Evolutionary conservation across 108 stramenopile species (phyloP).

Genomic region (Seminavis robusta): DNA sequence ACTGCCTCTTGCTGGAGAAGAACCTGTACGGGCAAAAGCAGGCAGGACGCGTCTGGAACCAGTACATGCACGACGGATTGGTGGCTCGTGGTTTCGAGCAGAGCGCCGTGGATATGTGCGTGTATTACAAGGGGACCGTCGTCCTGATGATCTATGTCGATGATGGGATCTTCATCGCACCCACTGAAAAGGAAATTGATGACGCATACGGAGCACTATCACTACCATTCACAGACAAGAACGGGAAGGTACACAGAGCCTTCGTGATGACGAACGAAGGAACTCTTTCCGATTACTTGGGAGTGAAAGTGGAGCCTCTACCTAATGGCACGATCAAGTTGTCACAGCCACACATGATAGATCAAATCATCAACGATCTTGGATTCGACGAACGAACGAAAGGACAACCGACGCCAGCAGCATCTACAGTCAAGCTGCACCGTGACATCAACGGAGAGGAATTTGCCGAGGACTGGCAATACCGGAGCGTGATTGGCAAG

Average conservation of each 20-base stretch:
- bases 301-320: constrained; percentile 4
- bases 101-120: constrained; percentile 3
- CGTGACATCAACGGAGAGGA: not conserved
- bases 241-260: constrained; percentile 18
- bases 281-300: constrained; percentile 4
- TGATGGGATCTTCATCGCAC: constrained; percentile 4
- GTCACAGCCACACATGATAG: constrained; percentile 3
- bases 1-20: constrained; percentile 13
- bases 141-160: constrained; percentile 19
- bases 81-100: constrained; percentile 9
- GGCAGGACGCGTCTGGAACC: constrained; percentile 13
- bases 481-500: constrained; percentile 31
- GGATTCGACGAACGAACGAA: not conserved
- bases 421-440: constrained; percentile 3
- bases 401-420: constrained; percentile 6
- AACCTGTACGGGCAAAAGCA: constrained; percentile 22
- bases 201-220: constrained; percentile 10
- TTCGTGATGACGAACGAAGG: constrained; percentile 15
- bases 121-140: constrained; percentile 11
- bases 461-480: constrained; percentile 15
- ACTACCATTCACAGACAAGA: no score
- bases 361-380: constrained; percentile 3
- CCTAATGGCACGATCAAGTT: not conserved
- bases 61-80: constrained; percentile 1
- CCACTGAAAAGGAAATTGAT: not conserved